These are phyloP conservation scores for Calonectria henricotiae DNA, from an alignment of 2,329 filamentous ascomycete species.

Conservation along the genomic window DNA sequence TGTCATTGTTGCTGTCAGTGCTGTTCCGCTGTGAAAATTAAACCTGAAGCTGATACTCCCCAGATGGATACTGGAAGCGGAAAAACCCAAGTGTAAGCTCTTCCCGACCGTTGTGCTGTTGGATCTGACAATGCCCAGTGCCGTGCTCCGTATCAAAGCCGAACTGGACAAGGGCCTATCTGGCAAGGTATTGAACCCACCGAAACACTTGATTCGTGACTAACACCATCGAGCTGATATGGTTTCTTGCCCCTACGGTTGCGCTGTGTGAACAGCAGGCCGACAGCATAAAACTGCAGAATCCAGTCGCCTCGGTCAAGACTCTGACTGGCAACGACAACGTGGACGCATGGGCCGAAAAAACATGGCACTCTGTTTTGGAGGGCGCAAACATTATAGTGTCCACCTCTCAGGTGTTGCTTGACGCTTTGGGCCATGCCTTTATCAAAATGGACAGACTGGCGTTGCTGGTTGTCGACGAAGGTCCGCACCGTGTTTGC, in stretches of 20 bases:
- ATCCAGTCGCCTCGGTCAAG: constrained; percentile 73
- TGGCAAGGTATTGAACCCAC: constrained; percentile 73
- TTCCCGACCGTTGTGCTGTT: not conserved
- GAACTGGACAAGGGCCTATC: constrained; percentile 72
- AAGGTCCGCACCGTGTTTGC: constrained; percentile 70
- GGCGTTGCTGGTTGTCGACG: constrained; percentile 84
- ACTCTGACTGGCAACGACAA: constrained; percentile 79
- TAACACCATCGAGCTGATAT: constrained; percentile 69
- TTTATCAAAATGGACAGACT: constrained; percentile 79
- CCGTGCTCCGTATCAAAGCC: constrained; percentile 77
- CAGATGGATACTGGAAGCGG: constrained; percentile 88
- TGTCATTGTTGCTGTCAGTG: constrained; percentile 78
- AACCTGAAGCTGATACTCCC: constrained; percentile 22
- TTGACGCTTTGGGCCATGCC: constrained; percentile 81
- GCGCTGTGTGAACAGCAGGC: constrained; percentile 79
- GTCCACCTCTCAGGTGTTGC: constrained; percentile 82
- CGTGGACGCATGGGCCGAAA: constrained; percentile 81
- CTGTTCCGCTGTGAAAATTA: not conserved
- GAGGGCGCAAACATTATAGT: constrained; percentile 80
- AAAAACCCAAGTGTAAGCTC: constrained; percentile 81
- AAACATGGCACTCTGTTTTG: constrained; percentile 79
- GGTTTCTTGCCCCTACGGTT: constrained; percentile 83
- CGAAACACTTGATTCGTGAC: constrained; percentile 3
- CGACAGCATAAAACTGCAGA: constrained; percentile 72
- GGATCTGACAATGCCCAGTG: constrained; percentile 63